Conservation (phyloP, 192 early-diverging fungal species). For the Ambispora gerdemannii region DNA sequence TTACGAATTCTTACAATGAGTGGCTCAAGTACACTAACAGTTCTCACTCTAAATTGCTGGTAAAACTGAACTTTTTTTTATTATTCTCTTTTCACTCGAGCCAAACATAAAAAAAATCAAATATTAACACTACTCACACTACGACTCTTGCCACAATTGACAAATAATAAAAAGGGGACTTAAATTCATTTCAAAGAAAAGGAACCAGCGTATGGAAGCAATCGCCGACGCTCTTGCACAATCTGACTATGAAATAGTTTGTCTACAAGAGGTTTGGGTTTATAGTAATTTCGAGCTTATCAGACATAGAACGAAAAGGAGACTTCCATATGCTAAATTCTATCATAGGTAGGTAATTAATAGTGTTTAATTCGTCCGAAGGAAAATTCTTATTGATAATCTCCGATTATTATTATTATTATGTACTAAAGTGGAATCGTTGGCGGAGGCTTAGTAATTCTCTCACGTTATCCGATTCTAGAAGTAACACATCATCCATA, state of each 20-base stretch:
- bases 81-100: neutral
- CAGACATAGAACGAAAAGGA: slow-evolving; percentile 19
- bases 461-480: slow-evolving; percentile 48
- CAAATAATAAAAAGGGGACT: slow-evolving; percentile 43
- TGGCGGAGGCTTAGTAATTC: slow-evolving; percentile 43
- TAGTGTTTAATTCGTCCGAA: neutral
- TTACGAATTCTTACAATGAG: slow-evolving; percentile 11
- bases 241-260: slow-evolving; percentile 40
- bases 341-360: slow-evolving; percentile 36
- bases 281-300: slow-evolving; percentile 38
- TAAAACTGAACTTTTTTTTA: slow-evolving; percentile 16
- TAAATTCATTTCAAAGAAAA: slow-evolving; percentile 44
- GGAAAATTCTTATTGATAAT: slow-evolving; percentile 25
- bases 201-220: slow-evolving; percentile 42
- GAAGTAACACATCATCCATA: slow-evolving; percentile 42
- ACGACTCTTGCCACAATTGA: neutral
- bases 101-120: neutral
- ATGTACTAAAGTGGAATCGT: slow-evolving; percentile 35
- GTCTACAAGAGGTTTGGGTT: slow-evolving; percentile 51
- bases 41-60: slow-evolving; percentile 55
- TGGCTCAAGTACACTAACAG: slow-evolving; percentile 36
- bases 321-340: slow-evolving; percentile 37
- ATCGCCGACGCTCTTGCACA: slow-evolving; percentile 46
- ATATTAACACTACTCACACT: neutral
- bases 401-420: neutral